Conservation (phyloP, 1,139 yeast species). For the Kodamaea arcana region DNA sequence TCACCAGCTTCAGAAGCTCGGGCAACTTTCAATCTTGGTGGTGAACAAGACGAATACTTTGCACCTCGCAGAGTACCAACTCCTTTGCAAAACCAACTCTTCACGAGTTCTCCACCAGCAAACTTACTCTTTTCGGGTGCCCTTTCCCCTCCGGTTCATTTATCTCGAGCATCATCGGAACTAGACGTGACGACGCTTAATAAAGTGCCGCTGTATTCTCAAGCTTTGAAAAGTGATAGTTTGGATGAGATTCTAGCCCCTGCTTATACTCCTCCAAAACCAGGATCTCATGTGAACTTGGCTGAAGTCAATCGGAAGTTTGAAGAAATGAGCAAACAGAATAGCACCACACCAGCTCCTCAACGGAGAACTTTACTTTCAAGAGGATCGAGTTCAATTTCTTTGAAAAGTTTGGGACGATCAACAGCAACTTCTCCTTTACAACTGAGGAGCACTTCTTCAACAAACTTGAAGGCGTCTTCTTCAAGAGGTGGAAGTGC, state of each 20-base stretch:
- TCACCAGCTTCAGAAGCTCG: background rate
- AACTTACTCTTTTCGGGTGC: conserved; percentile 16
- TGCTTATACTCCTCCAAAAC: conserved; percentile 54
- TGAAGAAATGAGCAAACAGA: conserved; percentile 13
- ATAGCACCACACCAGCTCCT: background rate
- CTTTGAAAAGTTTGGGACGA: conserved; percentile 3
- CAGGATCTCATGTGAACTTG: conserved; percentile 37
- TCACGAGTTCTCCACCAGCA: conserved; percentile 19
- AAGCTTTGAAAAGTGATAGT: conserved; percentile 57
- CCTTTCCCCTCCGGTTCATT: conserved; percentile 50
- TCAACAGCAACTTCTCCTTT: conserved; percentile 27
- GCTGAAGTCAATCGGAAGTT: conserved; percentile 22
- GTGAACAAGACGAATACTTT: conserved; percentile 2
- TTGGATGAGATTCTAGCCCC: conserved; percentile 57
- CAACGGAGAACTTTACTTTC: conserved; percentile 3
- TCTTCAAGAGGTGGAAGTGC: background rate
- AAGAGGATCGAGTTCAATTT: conserved; percentile 4
- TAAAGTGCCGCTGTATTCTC: conserved; percentile 77
- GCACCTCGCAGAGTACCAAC: background rate
- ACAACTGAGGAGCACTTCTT: conserved; percentile 26
- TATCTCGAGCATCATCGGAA: conserved; percentile 58
- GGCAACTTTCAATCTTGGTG: conserved; percentile 7
- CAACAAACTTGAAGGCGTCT: conserved; percentile 15
- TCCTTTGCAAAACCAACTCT: conserved; percentile 5
- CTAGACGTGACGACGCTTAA: conserved; percentile 34